Conservation (phyloP, 164 flowering plant genomes). For the Umbellularia californica region DNA sequence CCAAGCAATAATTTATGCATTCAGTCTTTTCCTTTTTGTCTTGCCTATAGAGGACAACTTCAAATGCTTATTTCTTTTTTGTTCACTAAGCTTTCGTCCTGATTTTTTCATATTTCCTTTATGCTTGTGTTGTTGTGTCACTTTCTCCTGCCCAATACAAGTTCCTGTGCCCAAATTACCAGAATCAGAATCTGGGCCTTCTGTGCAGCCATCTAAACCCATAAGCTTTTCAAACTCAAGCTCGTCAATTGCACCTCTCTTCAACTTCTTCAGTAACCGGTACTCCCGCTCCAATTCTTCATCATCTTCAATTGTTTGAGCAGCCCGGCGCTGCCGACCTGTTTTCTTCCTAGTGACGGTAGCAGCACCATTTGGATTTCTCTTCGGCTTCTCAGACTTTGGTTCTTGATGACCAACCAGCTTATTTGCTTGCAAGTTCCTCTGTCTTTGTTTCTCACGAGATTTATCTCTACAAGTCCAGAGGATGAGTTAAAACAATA, state of each 20-base stretch:
- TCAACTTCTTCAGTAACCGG: constrained; percentile 77
- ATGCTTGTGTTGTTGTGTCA: background rate
- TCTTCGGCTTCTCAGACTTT: constrained; percentile 34
- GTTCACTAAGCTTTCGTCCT: background rate
- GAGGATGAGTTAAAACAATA: background rate
- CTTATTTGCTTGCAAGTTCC: constrained; percentile 58
- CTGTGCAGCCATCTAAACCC: constrained; percentile 53
- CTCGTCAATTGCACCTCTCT: constrained; percentile 74
- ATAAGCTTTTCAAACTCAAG: constrained; percentile 66
- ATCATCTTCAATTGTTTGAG: constrained; percentile 68
- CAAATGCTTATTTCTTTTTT: constrained; percentile 4
- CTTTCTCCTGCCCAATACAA: background rate
- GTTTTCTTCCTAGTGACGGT: constrained; percentile 61
- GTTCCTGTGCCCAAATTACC: background rate
- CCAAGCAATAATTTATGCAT: background rate
- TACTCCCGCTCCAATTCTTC: constrained; percentile 78
- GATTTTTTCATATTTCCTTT: background rate
- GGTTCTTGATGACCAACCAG: constrained; percentile 32
- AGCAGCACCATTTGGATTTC: constrained; percentile 24
- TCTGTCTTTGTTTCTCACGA: constrained; percentile 85
- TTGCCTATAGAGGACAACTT: background rate
- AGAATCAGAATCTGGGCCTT: constrained; percentile 1
- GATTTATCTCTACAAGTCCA: constrained; percentile 60
- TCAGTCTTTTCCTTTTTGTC: background rate
- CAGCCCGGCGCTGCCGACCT: constrained; percentile 74